Conservation (phyloP, 2,329 filamentous ascomycete species). For the Botrytis medusae region DNA sequence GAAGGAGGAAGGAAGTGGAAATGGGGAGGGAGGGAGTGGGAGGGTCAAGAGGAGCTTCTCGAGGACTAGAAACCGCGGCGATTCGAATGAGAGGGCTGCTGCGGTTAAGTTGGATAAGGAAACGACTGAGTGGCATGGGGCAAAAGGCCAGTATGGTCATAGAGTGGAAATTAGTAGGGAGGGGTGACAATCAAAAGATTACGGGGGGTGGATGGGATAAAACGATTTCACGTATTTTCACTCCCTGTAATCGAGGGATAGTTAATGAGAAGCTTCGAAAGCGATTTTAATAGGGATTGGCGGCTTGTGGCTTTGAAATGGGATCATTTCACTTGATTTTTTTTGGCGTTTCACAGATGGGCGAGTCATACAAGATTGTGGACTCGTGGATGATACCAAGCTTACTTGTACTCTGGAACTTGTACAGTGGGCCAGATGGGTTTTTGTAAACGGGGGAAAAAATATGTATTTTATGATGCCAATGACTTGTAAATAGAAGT, state of each 20-base stretch:
- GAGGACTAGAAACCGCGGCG: background rate
- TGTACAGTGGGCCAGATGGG: background rate
- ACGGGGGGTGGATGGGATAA: background rate
- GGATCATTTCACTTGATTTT: background rate
- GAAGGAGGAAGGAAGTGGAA: background rate
- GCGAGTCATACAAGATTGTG: background rate
- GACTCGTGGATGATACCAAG: background rate
- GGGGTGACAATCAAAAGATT: background rate
- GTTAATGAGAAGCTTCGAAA: background rate
- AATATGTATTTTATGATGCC: background rate
- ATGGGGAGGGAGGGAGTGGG: background rate
- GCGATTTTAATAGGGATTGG: too few relatives aligned
- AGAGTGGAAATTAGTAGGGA: slow-evolving; percentile 9
- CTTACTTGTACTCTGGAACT: background rate
- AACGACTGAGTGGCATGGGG: background rate
- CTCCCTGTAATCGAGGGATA: background rate
- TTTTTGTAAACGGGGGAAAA: background rate
- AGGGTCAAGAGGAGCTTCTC: background rate
- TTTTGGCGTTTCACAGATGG: background rate
- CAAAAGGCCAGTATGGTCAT: background rate
- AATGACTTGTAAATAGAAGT: background rate
- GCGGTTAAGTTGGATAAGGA: background rate
- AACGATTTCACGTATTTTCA: too few relatives aligned
- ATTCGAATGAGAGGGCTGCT: background rate
- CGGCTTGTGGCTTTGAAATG: background rate